These are phyloP conservation scores for Bryum argenteum DNA, from an alignment of 225 moss, liverwort and hornwort species.

Conservation along the genomic window DNA sequence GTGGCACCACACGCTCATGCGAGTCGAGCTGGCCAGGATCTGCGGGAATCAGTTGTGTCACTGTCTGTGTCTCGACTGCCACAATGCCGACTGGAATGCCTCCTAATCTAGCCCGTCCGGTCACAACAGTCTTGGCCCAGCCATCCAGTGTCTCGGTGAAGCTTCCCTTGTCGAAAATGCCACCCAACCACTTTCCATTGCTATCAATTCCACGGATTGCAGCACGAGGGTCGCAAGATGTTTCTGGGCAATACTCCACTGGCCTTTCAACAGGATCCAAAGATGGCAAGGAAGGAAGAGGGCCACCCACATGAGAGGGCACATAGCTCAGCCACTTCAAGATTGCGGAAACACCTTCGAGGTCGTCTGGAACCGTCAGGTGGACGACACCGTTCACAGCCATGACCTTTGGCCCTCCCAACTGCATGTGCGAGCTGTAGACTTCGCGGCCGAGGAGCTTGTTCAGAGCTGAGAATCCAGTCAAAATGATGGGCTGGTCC, in stretches of 20 bases:
- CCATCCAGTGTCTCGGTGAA: conserved; percentile 95
- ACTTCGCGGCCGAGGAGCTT: conserved; percentile 94
- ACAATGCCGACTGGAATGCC: conserved; percentile 91
- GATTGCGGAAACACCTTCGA: conserved; percentile 85
- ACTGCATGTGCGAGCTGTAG: conserved; percentile 97
- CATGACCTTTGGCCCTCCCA: conserved; percentile 99
- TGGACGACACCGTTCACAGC: conserved; percentile 95
- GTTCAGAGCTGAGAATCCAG: conserved; percentile 91
- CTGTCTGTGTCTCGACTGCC: conserved; percentile 96
- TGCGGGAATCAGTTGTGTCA: conserved; percentile 84
- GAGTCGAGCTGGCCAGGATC: conserved; percentile 96
- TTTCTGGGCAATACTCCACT: conserved; percentile 80
- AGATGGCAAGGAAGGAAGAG: conserved; percentile 68
- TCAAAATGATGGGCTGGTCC: conserved; percentile 96
- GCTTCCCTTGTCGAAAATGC: conserved; percentile 90
- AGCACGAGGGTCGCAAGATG: conserved; percentile 87
- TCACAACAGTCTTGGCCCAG: conserved; percentile 96
- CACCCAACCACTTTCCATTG: conserved; percentile 87
- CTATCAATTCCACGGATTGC: conserved; percentile 77
- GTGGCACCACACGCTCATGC: conserved; percentile 88
- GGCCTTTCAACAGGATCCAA: conserved; percentile 67
- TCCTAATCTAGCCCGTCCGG: conserved; percentile 84
- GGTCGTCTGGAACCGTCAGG: conserved; percentile 81
- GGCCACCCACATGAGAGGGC: conserved; percentile 73
- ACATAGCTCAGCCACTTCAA: conserved; percentile 90